Evolutionary conservation across 2,329 filamentous ascomycete species (phyloP).

Genomic region (Cladosporium sp.): DNA sequence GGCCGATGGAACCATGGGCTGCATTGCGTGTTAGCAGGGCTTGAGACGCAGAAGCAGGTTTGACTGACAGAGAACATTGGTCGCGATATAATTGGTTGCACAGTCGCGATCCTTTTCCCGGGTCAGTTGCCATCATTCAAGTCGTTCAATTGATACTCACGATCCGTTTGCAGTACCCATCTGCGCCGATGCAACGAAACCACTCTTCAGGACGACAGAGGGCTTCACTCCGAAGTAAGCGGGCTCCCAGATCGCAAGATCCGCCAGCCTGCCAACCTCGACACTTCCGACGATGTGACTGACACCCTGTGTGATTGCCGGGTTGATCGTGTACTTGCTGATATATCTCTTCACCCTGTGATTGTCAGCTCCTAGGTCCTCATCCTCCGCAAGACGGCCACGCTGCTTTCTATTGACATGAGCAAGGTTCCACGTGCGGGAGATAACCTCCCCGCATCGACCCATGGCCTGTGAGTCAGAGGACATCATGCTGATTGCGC

Average conservation of each 20-base stretch:
- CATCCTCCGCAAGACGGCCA: constrained; percentile 71
- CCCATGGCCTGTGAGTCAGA: constrained; percentile 95
- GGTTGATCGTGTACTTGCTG: constrained; percentile 93
- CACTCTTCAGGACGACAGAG: constrained; percentile 74
- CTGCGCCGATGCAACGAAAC: constrained; percentile 74
- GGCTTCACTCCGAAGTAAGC: constrained; percentile 86
- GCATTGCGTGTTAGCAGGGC: constrained; percentile 21
- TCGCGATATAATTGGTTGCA: constrained; percentile 76
- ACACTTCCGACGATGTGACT: constrained; percentile 78
- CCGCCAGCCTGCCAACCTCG: constrained; percentile 82
- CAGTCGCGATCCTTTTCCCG: constrained; percentile 67
- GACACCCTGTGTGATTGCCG: constrained; percentile 85
- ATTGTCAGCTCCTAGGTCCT: constrained; percentile 77
- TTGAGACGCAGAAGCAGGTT: constrained; percentile 57
- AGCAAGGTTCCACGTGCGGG: constrained; percentile 91
- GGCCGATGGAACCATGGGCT: constrained; percentile 78
- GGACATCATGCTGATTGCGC: constrained; percentile 94
- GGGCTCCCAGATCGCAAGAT: constrained; percentile 82
- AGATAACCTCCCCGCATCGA: constrained; percentile 84
- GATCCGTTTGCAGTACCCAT: constrained; percentile 52
- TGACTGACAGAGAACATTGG: constrained; percentile 41
- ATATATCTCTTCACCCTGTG: constrained; percentile 87
- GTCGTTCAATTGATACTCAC: not conserved
- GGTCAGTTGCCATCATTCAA: not conserved
- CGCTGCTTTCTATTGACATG: constrained; percentile 91